Conservation (phyloP, 352 stramenopile genomes). For the Phytophthora citrophthora region DNA sequence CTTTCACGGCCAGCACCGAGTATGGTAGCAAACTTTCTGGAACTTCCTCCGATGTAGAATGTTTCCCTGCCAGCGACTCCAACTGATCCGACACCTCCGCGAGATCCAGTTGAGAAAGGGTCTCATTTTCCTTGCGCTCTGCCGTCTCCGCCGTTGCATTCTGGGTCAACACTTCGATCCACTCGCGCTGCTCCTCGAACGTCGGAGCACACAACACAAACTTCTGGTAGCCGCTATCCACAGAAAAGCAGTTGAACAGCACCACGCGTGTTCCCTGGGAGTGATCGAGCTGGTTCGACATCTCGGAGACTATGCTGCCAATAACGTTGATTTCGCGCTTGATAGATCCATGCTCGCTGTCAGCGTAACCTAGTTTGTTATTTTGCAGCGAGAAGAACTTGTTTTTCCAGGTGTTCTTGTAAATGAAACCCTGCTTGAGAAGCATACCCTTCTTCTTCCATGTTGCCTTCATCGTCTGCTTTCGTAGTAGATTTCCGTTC, state of each 20-base stretch:
- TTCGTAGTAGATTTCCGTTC: slow-evolving; percentile 67
- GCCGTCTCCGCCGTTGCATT: slow-evolving; percentile 86
- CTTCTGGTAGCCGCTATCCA: slow-evolving; percentile 85
- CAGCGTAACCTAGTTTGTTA: slow-evolving; percentile 86
- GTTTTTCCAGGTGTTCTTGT: slow-evolving; percentile 91
- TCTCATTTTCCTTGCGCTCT: slow-evolving; percentile 76
- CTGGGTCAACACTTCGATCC: slow-evolving; percentile 88
- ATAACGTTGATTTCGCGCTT: slow-evolving; percentile 92
- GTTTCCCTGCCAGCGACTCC: slow-evolving; percentile 83
- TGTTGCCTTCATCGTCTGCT: slow-evolving; percentile 73
- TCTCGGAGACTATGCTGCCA: slow-evolving; percentile 75
- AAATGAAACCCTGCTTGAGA: slow-evolving; percentile 90
- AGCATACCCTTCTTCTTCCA: slow-evolving; percentile 92
- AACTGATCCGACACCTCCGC: slow-evolving; percentile 77
- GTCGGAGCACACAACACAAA: slow-evolving; percentile 83
- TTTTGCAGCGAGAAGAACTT: slow-evolving; percentile 90
- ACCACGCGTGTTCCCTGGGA: slow-evolving; percentile 86
- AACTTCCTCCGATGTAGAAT: slow-evolving; percentile 71
- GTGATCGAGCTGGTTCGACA: slow-evolving; percentile 90
- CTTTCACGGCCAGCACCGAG: slow-evolving; percentile 85
- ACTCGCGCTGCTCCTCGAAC: slow-evolving; percentile 91
- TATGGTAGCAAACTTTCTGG: slow-evolving; percentile 76
- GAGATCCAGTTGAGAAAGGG: slow-evolving; percentile 75
- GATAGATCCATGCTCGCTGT: slow-evolving; percentile 81
- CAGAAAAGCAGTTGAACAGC: slow-evolving; percentile 87